Conservation (phyloP, 116 monocot genomes). For the Trichopus zeylanicus region DNA sequence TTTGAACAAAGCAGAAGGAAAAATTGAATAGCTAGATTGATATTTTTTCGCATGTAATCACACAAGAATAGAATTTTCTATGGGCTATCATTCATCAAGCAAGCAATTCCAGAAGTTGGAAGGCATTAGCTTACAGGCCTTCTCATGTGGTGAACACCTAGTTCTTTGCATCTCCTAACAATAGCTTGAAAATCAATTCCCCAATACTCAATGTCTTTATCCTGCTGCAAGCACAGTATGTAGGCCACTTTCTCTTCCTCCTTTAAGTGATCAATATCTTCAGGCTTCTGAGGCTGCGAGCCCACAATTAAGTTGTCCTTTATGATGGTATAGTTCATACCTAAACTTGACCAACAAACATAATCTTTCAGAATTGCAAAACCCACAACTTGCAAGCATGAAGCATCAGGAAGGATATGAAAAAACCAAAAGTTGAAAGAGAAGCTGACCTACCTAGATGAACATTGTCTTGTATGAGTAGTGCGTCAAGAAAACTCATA, state of each 20-base stretch:
- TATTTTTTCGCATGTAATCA: too few species aligned
- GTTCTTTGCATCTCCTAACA: slow-evolving; percentile 58
- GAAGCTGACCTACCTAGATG: too few species aligned
- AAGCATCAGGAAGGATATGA: too few species aligned
- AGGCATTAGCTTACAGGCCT: slow-evolving; percentile 42
- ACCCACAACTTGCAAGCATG: too few species aligned
- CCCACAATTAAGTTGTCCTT: slow-evolving; percentile 71
- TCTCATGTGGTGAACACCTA: slow-evolving; percentile 74
- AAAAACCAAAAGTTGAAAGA: too few species aligned
- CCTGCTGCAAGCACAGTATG: slow-evolving; percentile 85
- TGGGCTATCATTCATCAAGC: not conserved
- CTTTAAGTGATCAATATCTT: slow-evolving; percentile 83
- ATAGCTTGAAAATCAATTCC: slow-evolving; percentile 66
- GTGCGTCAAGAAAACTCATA: too few species aligned
- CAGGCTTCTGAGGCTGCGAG: slow-evolving; percentile 85
- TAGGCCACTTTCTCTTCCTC: slow-evolving; percentile 62
- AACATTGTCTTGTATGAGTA: too few species aligned
- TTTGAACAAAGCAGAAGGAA: too few species aligned
- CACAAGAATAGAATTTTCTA: not conserved
- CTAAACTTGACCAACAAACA: slow-evolving; percentile 31
- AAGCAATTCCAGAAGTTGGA: not conserved
- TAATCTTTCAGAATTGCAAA: too few species aligned
- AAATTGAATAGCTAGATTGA: too few species aligned
- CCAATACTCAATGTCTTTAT: slow-evolving; percentile 84
- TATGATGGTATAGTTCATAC: slow-evolving; percentile 85